Evolutionary conservation across 2,329 filamentous ascomycete genomes (phyloP), one percentile per base, ranked within the genome.

Genomic region (Fusarium sp.): DNA sequence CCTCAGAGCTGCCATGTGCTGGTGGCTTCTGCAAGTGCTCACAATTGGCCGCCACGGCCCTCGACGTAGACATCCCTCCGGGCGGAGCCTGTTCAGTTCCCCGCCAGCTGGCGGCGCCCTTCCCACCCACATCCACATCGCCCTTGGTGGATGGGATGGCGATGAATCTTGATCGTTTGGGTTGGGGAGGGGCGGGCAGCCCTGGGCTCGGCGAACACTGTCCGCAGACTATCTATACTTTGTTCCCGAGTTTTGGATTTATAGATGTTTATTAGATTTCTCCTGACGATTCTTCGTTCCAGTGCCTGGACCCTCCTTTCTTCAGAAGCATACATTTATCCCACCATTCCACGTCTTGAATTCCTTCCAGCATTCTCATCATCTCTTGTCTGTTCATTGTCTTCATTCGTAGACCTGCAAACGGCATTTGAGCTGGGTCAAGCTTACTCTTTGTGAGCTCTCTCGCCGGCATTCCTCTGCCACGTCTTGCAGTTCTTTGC

Each of bases 301-400:
- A 82, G 80, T 81, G 74, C 63, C 62, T 66, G 70, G 51, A 67
- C 73, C 67, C 69, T 77, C 72, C 75, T 73, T 77, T 78, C 74
- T 65, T 70, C 74, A 74, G 73, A 72, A 77, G 75, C 76, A 77
- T 82, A 82, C 80, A 80, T 81, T 72, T 81, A 82, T 80, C 77
- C 78, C 78, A 78, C 78, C 78, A 81, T 81, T 82, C 80, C 80
- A 80, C 80, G 75, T 77, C 75, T 77, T 76, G 77, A 82, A 83
- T 82, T 82, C 81, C 81, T 82, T 68, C 73, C 80, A 81, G 73
- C 81, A 82, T 82, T 81, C 80, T 82, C 77, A 76, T 78, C 75
- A 76, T 78, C 73, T 76, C 74, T 74, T 77, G 74, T 75, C 75
- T 76, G 73, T 77, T 76, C 73, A 75, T 78, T 65, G 65, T 74